Conservation (phyloP, 305 asterid species). For the Euphrasia arctica region DNA sequence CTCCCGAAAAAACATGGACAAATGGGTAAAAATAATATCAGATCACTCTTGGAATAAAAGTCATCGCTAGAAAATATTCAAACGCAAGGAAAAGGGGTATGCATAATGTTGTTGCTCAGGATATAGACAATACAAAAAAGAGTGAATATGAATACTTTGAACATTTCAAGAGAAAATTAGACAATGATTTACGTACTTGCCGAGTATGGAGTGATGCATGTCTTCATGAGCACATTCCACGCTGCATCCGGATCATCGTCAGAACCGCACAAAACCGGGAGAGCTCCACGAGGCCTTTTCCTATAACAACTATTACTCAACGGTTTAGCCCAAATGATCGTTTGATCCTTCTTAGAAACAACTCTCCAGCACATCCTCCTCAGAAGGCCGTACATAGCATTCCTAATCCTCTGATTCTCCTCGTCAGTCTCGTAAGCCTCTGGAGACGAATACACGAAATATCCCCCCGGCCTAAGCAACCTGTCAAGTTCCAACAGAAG, state of each 20-base stretch:
- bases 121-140: no score
- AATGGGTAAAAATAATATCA: slow-evolving; percentile 18
- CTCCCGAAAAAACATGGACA: slow-evolving; percentile 11
- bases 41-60: slow-evolving; percentile 6
- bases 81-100: slow-evolving; percentile 1
- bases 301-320: slow-evolving; percentile 66
- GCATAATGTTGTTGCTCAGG: no score
- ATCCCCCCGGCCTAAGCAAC: slow-evolving; percentile 90
- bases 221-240: slow-evolving; percentile 86
- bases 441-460: slow-evolving; percentile 90
- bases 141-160: no score
- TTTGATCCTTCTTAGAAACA: slow-evolving; percentile 71
- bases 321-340: slow-evolving; percentile 94
- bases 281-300: slow-evolving; percentile 60
- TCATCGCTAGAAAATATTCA: background rate
- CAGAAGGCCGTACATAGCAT: slow-evolving; percentile 66
- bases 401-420: slow-evolving; percentile 80
- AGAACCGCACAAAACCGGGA: slow-evolving; percentile 65
- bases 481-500: slow-evolving; percentile 89
- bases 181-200: slow-evolving; percentile 45
- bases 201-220: slow-evolving; percentile 86
- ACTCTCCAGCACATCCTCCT: slow-evolving; percentile 96
- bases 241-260: slow-evolving; percentile 79
- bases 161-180: background rate
- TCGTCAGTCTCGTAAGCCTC: slow-evolving; percentile 89